Evolutionary conservation across 2,329 filamentous ascomycete species (phyloP).

Genomic region (Cordyceps cateniannulata): DNA sequence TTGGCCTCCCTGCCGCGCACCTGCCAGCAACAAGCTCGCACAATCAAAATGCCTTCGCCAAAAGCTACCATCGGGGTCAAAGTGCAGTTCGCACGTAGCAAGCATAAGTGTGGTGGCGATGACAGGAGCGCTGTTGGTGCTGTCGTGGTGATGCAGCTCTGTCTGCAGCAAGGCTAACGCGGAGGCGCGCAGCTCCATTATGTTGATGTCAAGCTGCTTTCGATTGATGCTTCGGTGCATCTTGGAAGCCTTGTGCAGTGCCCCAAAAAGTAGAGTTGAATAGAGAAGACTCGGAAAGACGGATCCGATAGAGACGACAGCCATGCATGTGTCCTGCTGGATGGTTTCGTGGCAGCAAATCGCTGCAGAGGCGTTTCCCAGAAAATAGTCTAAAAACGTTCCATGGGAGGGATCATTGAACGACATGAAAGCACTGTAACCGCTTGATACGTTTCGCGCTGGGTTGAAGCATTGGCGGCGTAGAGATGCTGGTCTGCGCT

Average conservation of each 20-base stretch:
- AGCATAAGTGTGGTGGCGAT: constrained; percentile 9
- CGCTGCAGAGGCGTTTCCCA: not conserved
- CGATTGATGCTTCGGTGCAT: too few species aligned
- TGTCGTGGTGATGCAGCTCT: not conserved
- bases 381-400: not conserved
- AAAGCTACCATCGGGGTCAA: not conserved
- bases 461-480: not conserved
- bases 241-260: constrained; percentile 1
- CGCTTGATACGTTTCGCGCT: not conserved
- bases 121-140: not conserved
- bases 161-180: constrained; percentile 1
- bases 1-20: not conserved
- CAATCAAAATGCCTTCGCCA: constrained; percentile 11
- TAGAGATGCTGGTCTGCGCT: not conserved
- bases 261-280: not conserved
- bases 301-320: constrained; percentile 6
- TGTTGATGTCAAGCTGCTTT: not conserved
- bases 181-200: not conserved
- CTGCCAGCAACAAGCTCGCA: not conserved
- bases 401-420: not conserved
- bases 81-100: constrained; percentile 8
- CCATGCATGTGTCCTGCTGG: constrained; percentile 7
- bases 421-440: not conserved
- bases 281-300: constrained; percentile 7
- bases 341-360: constrained; percentile 4